phyloP scores from a whole-genome alignment of 2,329 filamentous ascomycete species.

The Mycocentrospora acerina region DNA sequence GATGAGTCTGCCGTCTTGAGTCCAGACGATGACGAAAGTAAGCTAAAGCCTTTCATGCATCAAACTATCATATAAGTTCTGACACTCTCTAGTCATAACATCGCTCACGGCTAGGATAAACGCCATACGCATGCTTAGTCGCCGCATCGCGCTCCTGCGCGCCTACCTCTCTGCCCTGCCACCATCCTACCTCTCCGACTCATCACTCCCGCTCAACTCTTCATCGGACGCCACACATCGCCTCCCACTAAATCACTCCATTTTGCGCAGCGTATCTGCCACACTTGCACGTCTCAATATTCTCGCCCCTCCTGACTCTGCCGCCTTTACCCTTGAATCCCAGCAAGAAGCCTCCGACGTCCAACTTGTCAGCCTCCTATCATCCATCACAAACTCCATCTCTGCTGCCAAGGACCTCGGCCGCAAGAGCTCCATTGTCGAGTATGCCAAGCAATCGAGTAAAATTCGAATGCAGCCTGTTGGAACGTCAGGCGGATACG shows the following conservation, averaged over 20 bases:
- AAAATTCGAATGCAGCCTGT: slow-evolving; percentile 28
- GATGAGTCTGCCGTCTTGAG: slow-evolving; percentile 48
- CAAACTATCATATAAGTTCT: slow-evolving; percentile 6
- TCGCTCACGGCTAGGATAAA: slow-evolving; percentile 84
- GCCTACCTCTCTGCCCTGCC: slow-evolving; percentile 75
- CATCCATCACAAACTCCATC: slow-evolving; percentile 71
- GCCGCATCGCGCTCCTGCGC: slow-evolving; percentile 57
- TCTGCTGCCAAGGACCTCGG: slow-evolving; percentile 72
- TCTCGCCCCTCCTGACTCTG: slow-evolving; percentile 68
- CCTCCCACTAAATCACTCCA: slow-evolving; percentile 59
- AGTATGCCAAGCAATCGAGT: slow-evolving; percentile 41
- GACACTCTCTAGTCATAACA: slow-evolving; percentile 53
- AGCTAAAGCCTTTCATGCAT: slow-evolving; percentile 15
- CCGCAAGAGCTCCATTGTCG: slow-evolving; percentile 63
- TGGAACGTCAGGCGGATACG: slow-evolving; percentile 15
- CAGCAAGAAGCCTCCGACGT: slow-evolving; percentile 83
- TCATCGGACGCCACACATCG: slow-evolving; percentile 27
- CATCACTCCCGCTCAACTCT: slow-evolving; percentile 37
- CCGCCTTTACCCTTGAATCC: slow-evolving; percentile 69
- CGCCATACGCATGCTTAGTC: slow-evolving; percentile 87
- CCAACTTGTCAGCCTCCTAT: slow-evolving; percentile 72
- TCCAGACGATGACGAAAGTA: slow-evolving; percentile 65
- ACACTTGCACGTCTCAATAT: slow-evolving; percentile 82
- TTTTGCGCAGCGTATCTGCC: slow-evolving; percentile 85
- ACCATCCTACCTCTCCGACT: slow-evolving; percentile 60